A percentile compares a stretch with the other conserved stretches of the same genome.
Conservation (phyloP, 805 yeast genomes). For the Wickerhamiella siamensis region DNA sequence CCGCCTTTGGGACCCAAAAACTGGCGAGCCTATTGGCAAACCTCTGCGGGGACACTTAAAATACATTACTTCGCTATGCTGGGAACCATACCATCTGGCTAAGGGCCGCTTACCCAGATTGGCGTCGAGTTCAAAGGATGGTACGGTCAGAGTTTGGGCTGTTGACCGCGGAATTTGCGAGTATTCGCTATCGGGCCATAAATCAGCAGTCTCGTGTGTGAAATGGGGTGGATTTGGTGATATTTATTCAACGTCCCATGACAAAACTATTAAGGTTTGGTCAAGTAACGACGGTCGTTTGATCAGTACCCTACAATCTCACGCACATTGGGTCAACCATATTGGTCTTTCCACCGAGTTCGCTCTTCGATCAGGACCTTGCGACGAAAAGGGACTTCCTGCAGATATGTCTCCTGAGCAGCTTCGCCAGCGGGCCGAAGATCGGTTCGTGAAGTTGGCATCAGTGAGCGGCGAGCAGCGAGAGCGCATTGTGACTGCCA, state of each 20-base stretch:
- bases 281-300: conserved; percentile 65
- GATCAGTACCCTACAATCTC: conserved; percentile 65
- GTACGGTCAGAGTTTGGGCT: conserved; percentile 84
- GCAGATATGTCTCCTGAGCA: conserved; percentile 10
- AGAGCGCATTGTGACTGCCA: conserved; percentile 85
- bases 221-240: conserved; percentile 89
- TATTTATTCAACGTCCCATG: conserved; percentile 84
- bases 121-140: conserved; percentile 83
- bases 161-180: conserved; percentile 49
- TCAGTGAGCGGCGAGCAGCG: conserved; percentile 37
- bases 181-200: conserved; percentile 72
- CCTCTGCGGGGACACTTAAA: conserved; percentile 70
- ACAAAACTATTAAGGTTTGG: conserved; percentile 88
- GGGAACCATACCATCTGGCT: conserved; percentile 86
- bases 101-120: conserved; percentile 43
- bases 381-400: conserved; percentile 50
- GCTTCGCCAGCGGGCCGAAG: conserved; percentile 46
- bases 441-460: conserved; percentile 49
- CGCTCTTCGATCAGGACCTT: conserved; percentile 76
- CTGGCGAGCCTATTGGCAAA: conserved; percentile 61
- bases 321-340: conserved; percentile 98
- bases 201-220: conserved; percentile 83
- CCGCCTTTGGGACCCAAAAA: conserved; percentile 69
- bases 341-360: conserved; percentile 82
- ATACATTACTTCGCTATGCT: conserved; percentile 77